Base-by-base conservation (phyloP, 192 early-diverging fungal species). In the Gigaspora rosea region DNA sequence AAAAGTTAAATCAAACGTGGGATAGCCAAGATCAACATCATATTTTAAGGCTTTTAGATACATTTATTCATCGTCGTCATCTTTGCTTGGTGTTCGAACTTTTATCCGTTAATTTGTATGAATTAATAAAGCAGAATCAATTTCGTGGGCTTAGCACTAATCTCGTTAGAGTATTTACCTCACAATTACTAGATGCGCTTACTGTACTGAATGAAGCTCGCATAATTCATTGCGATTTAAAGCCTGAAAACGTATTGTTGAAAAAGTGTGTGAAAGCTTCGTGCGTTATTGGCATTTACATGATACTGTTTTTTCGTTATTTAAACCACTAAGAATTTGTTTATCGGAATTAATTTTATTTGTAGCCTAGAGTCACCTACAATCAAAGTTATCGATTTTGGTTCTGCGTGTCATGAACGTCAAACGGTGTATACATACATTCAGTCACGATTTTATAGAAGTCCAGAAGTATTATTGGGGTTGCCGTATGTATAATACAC, bases 371-470 rank as follows among this genome's bases (percentile, higher is more conserved):
- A 96, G 79, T 93, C 93, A 54, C 95, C 97, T 6, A 89, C 91
- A 8, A 92, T 99, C 81, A 99, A 99, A 82, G 94, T 99, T 22
- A 99, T 99, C 69, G 97, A 99, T 86, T 97, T 98, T 87, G 97
- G 97, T n/a, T 95, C 94, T 3, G 96, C 97, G 0, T 98, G 96
- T 79, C 92, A 96, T 72, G 96, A 96, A 80, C 92, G 92, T 78
- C 93, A 96, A 78, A 97, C 96, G 0, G 92, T 94, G 35, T 98
- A 98, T 78, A 97, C 96, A 11, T 99, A 99, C 84, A 99, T 99
- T 73, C 96, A 98, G 82, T 98, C 96, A 3, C 88, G 98, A 22
- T 99, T 98, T 83, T 99, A 99, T 76, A 88, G 98, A 67, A 92
- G 92, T 22, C 96, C 97, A 8, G 98, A 99, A 82, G 95, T 99